Percentiles rank a stretch among this genome's conserved stretches.
Conservation (phyloP, 345 rosid species). For the Salix arbutifolia region DNA sequence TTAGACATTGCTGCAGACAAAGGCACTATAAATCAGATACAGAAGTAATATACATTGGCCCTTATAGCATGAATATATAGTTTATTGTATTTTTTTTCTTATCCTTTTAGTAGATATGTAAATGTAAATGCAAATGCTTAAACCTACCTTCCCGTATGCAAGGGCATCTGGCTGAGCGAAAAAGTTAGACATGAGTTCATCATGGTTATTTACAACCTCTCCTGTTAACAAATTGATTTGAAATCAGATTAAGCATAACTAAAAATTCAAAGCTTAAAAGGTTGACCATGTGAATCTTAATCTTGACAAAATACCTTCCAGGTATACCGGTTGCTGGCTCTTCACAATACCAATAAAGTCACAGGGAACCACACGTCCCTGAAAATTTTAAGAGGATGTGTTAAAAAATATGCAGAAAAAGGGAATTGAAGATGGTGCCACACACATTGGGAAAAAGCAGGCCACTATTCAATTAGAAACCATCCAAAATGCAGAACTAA, state of each 20-base stretch:
- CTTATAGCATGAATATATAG: not conserved
- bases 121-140: not conserved
- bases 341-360: conserved; percentile 82
- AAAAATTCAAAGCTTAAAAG: not conserved
- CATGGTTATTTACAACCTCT: conserved; percentile 91
- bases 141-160: conserved; percentile 89
- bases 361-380: conserved; percentile 96
- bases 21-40: not conserved
- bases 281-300: not conserved
- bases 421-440: not conserved
- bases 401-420: not conserved
- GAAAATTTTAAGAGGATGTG: conserved; percentile 20
- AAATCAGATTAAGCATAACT: not conserved
- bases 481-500: not conserved
- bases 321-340: conserved; percentile 92
- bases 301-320: conserved; percentile 50
- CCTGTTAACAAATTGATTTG: conserved; percentile 37
- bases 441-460: not conserved
- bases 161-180: conserved; percentile 99
- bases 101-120: not conserved
- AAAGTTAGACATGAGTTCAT: conserved; percentile 98
- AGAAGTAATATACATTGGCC: not conserved
- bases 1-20: not conserved
- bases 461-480: not conserved
- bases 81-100: not conserved